Evolutionary conservation across 495 filamentous ascomycete genomes (phyloP).

Genomic region (Xylaria acuta): DNA sequence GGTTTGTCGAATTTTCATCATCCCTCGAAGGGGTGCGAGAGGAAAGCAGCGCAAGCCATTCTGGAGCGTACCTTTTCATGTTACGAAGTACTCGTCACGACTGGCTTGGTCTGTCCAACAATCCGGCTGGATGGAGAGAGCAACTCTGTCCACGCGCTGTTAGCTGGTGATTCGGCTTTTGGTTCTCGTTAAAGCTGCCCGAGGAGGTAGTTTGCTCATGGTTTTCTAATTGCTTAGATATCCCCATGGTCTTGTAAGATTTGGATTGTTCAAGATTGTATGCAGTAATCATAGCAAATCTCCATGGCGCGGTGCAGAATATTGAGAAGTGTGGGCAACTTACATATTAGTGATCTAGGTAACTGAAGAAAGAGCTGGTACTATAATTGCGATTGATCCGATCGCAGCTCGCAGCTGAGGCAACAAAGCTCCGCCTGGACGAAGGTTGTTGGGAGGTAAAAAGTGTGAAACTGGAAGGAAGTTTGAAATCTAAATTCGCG

Average conservation of each 20-base stretch:
- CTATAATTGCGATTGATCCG: not conserved
- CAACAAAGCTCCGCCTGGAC: not conserved
- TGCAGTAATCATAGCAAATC: conserved; percentile 60
- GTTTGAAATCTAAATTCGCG: not conserved
- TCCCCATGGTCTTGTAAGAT: conserved; percentile 77
- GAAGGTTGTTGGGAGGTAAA: conserved; percentile 13
- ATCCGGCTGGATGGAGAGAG: not conserved
- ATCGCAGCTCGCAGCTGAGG: not conserved
- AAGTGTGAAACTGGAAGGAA: conserved; percentile 25
- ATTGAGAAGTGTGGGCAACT: conserved; percentile 26
- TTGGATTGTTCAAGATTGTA: conserved; percentile 77
- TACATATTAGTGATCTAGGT: conserved; percentile 25
- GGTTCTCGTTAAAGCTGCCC: not conserved
- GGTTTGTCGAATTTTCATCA: conserved; percentile 79
- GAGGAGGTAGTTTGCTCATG: conserved; percentile 59
- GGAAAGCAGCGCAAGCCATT: not conserved
- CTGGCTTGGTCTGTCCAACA: not conserved
- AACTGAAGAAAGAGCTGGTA: not conserved
- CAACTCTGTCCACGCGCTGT: not conserved
- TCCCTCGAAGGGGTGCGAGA: conserved; percentile 55
- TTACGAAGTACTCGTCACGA: not conserved
- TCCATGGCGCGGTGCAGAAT: conserved; percentile 27
- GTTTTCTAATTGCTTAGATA: conserved; percentile 65
- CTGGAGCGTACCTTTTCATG: conserved; percentile 34
- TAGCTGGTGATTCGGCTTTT: conserved; percentile 5